Percentiles rank a stretch among this genome's conserved stretches.
phyloP scores from a whole-genome alignment of 176 grass and related monocot genomes.

The Musa acuminata region DNA sequence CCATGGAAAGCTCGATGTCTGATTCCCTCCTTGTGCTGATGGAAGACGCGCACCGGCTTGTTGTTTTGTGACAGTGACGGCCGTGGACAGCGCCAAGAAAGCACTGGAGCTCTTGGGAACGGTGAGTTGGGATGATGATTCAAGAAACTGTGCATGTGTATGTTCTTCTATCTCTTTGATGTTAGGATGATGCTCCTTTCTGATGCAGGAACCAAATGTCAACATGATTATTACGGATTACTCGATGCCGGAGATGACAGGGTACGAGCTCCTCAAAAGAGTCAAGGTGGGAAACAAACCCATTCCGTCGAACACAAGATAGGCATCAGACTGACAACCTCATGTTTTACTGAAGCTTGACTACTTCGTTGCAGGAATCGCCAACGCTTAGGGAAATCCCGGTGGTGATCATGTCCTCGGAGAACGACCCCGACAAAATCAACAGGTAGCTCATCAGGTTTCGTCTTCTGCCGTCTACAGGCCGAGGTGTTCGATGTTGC shows the following conservation, averaged over 20 bases:
- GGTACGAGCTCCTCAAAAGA: conserved; percentile 89
- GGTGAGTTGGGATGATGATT: background rate
- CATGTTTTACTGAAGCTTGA: too few relatives aligned
- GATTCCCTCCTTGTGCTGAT: too few relatives aligned
- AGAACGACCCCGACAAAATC: conserved; percentile 79
- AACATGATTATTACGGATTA: conserved; percentile 96
- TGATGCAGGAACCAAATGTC: conserved; percentile 61
- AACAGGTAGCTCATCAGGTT: conserved; percentile 29
- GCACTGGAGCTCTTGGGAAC: conserved; percentile 70
- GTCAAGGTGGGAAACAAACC: conserved; percentile 46
- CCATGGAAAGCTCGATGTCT: too few relatives aligned
- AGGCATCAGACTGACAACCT: too few relatives aligned
- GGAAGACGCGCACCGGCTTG: too few relatives aligned
- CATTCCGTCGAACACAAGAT: too few relatives aligned
- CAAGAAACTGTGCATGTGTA: background rate
- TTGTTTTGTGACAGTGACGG: conserved; percentile 39
- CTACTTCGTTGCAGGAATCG: conserved; percentile 37
- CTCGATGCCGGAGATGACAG: conserved; percentile 97
- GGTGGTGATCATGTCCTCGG: conserved; percentile 94
- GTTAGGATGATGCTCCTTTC: too few relatives aligned
- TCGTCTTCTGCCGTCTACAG: too few relatives aligned
- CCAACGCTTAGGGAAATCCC: conserved; percentile 61
- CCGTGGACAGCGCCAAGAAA: conserved; percentile 89
- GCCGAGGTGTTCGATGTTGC: too few relatives aligned
- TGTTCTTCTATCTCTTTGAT: background rate